Conservation (phyloP, 768 basidiomycete species). For the Tricholoma sp. region DNA sequence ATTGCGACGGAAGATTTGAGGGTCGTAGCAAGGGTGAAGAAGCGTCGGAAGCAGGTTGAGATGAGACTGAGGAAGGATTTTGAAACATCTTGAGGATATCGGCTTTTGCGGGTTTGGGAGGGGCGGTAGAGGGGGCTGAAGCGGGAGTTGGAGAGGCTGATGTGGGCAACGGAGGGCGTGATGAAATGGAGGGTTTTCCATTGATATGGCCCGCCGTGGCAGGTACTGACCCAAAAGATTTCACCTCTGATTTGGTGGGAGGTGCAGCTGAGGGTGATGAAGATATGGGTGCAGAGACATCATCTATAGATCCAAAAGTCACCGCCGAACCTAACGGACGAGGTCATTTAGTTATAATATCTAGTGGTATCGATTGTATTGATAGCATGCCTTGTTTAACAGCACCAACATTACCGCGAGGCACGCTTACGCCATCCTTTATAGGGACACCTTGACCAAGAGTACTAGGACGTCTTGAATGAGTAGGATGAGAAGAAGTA, state of each 20-base stretch:
- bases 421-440: conserved; percentile 76
- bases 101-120: conserved; percentile 36
- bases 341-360: conserved; percentile 10
- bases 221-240: conserved; percentile 77
- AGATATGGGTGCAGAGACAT: conserved; percentile 69
- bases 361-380: conserved; percentile 2
- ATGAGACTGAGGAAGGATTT: conserved; percentile 42
- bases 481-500: conserved; percentile 46
- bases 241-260: conserved; percentile 67
- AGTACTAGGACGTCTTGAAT: conserved; percentile 76
- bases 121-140: conserved; percentile 28
- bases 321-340: conserved; percentile 52
- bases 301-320: conserved; percentile 89
- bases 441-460: conserved; percentile 66
- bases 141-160: conserved; percentile 30
- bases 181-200: conserved; percentile 52
- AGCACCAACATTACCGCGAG: conserved; percentile 58
- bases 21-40: conserved; percentile 55
- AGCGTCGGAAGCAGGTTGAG: conserved; percentile 48
- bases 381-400: conserved; percentile 56
- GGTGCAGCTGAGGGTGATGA: conserved; percentile 74
- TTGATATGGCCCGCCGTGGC: conserved; percentile 53
- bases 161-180: conserved; percentile 28
- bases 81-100: conserved; percentile 64
- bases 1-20: conserved; percentile 47